phyloP scores from a whole-genome alignment of 306 rosid species.

The Trifolium pratense region DNA sequence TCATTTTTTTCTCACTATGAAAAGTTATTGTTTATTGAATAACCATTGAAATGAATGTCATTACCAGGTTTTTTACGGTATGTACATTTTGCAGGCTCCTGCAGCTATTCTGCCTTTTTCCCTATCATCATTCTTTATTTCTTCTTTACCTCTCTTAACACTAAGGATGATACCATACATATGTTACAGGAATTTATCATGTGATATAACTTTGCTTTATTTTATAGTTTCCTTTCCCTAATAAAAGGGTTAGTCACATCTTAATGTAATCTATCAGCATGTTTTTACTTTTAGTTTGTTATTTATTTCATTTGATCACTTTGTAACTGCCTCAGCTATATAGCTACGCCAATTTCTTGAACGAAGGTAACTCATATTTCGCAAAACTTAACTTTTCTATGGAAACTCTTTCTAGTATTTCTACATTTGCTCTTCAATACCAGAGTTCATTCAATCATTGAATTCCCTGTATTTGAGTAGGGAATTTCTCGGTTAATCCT shows the following conservation, averaged over 20 bases:
- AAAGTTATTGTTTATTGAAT: conserved; percentile 10
- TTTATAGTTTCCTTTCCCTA: neutral
- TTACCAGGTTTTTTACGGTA: conserved; percentile 26
- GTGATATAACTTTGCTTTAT: neutral
- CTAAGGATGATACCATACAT: conserved; percentile 10
- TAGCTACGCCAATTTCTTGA: neutral
- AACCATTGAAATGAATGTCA: conserved; percentile 35
- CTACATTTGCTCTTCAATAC: too few species aligned
- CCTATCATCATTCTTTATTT: conserved; percentile 11
- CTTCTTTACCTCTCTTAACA: neutral
- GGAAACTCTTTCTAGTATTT: too few species aligned
- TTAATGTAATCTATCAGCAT: neutral
- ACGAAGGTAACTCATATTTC: neutral
- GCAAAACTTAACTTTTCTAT: too few species aligned
- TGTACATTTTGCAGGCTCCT: neutral
- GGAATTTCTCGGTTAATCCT: too few species aligned
- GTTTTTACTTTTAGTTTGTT: neutral
- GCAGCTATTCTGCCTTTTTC: conserved; percentile 31
- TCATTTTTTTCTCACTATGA: conserved; percentile 32
- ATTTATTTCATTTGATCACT: neutral
- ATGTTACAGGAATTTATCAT: neutral
- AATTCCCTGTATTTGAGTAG: too few species aligned
- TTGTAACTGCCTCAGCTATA: neutral
- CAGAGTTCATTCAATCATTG: too few species aligned
- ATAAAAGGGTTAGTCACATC: neutral